Conservation (phyloP, 768 basidiomycete genomes). For the Hericium erinaceus region DNA sequence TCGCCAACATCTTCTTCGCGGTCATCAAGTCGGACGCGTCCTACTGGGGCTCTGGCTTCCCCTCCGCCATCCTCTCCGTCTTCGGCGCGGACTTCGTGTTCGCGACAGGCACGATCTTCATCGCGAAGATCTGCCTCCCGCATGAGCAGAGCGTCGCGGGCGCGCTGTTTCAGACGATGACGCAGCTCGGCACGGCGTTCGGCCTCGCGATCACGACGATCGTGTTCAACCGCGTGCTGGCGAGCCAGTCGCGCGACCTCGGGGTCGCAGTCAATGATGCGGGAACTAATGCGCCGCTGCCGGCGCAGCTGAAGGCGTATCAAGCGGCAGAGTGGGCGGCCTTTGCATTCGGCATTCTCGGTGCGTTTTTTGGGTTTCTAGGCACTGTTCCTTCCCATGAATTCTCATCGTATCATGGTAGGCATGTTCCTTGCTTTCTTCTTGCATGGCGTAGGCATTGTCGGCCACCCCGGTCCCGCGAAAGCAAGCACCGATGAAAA, state of each 20-base stretch:
- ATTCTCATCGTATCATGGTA: background rate
- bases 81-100: conserved; percentile 76
- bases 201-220: conserved; percentile 68
- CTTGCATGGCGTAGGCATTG: background rate
- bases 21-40: conserved; percentile 44
- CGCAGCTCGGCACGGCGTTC: conserved; percentile 62
- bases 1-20: conserved; percentile 58
- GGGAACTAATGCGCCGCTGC: conserved; percentile 22
- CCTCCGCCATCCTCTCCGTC: conserved; percentile 52
- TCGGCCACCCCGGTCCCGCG: background rate
- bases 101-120: conserved; percentile 64
- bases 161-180: conserved; percentile 73
- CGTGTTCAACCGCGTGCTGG: conserved; percentile 47
- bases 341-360: conserved; percentile 52
- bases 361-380: conserved; percentile 25
- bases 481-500: background rate
- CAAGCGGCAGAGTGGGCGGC: conserved; percentile 55
- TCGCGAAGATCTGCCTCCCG: conserved; percentile 55
- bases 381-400: background rate
- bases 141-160: conserved; percentile 73
- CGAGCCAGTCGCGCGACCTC: conserved; percentile 20
- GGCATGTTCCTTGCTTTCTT: background rate
- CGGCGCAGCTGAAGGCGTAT: conserved; percentile 46
- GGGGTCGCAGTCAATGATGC: conserved; percentile 24
- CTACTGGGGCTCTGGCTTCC: conserved; percentile 75